Evolutionary conservation across 2,329 filamentous ascomycete genomes (phyloP).

Genomic region (Drechmeria coniospora): DNA sequence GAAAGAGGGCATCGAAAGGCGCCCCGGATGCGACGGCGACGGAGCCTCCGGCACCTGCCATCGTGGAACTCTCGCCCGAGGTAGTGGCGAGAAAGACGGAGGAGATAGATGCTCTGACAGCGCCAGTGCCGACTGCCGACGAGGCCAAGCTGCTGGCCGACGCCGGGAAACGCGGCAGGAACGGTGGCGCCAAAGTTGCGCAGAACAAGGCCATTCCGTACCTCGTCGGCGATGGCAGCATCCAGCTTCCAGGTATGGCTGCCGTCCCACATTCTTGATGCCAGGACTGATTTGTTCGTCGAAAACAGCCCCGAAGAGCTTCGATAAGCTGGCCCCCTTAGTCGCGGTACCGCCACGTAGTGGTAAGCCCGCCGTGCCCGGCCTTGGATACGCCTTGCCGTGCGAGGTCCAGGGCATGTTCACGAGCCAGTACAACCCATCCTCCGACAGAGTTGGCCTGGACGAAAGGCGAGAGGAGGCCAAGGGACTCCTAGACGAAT

Average conservation of each 20-base stretch:
- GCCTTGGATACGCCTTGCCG: slow-evolving; percentile 22
- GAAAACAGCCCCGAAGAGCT: slow-evolving; percentile 22
- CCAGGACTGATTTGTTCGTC: background rate
- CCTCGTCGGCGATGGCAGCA: slow-evolving; percentile 20
- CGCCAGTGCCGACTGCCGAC: slow-evolving; percentile 17
- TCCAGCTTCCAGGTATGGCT: slow-evolving; percentile 21
- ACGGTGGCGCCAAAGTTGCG: slow-evolving; percentile 21
- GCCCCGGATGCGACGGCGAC: slow-evolving; percentile 10
- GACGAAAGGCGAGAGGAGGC: slow-evolving; percentile 26
- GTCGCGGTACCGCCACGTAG: slow-evolving; percentile 24
- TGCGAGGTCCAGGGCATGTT: slow-evolving; percentile 29
- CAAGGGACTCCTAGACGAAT: slow-evolving; percentile 22
- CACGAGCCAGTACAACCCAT: slow-evolving; percentile 24
- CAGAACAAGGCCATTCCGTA: slow-evolving; percentile 22
- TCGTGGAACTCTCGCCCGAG: slow-evolving; percentile 15
- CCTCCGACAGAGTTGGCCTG: slow-evolving; percentile 20
- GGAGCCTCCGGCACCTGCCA: slow-evolving; percentile 10
- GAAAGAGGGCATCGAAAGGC: slow-evolving; percentile 18
- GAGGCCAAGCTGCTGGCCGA: slow-evolving; percentile 20
- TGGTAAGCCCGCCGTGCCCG: slow-evolving; percentile 22
- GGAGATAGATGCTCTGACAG: slow-evolving; percentile 16
- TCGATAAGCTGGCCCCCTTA: slow-evolving; percentile 27
- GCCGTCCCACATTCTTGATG: background rate
- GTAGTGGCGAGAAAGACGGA: slow-evolving; percentile 15
- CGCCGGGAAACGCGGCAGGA: slow-evolving; percentile 21